Percentiles rank a stretch among this genome's conserved stretches.
Conservation (phyloP, 257 asterid genomes). For the Thymus quinquecostatus region DNA sequence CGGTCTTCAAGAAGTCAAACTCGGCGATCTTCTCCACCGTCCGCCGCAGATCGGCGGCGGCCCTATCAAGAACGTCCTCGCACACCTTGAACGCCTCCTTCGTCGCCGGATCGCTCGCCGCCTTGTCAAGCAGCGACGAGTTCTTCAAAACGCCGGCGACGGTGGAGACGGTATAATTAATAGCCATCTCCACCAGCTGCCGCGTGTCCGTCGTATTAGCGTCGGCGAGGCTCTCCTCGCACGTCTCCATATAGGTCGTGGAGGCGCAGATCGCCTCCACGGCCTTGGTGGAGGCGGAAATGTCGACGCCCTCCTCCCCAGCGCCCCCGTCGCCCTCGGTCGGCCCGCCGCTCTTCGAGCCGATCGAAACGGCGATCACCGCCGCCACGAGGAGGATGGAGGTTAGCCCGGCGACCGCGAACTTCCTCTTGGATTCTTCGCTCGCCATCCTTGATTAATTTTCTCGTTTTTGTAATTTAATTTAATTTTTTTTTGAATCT, state of each 20-base stretch:
- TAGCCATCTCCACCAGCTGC: conserved; percentile 54
- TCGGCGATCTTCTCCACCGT: conserved; percentile 38
- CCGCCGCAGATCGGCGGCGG: conserved; percentile 56
- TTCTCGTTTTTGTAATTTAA: neutral
- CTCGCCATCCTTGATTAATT: conserved; percentile 8
- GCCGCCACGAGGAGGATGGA: conserved; percentile 63
- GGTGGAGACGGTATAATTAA: conserved; percentile 37
- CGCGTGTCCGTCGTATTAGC: conserved; percentile 61
- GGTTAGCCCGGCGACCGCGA: conserved; percentile 47
- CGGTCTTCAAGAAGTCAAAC: conserved; percentile 32
- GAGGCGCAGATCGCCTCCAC: conserved; percentile 55
- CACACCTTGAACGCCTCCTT: conserved; percentile 51
- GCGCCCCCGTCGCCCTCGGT: neutral
- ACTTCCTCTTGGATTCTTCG: conserved; percentile 35
- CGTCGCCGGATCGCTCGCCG: conserved; percentile 50
- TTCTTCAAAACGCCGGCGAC: conserved; percentile 42
- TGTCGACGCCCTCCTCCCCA: neutral
- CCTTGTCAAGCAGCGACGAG: conserved; percentile 45
- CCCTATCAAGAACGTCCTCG: conserved; percentile 39
- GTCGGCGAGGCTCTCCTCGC: conserved; percentile 50
- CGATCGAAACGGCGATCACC: conserved; percentile 47
- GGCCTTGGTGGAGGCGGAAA: conserved; percentile 32
- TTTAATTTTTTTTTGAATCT: neutral
- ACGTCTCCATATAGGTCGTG: conserved; percentile 55
- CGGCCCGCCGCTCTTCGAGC: neutral